phyloP scores from a whole-genome alignment of 2,329 filamentous ascomycete species.

The Hyphodiscus sp. region DNA sequence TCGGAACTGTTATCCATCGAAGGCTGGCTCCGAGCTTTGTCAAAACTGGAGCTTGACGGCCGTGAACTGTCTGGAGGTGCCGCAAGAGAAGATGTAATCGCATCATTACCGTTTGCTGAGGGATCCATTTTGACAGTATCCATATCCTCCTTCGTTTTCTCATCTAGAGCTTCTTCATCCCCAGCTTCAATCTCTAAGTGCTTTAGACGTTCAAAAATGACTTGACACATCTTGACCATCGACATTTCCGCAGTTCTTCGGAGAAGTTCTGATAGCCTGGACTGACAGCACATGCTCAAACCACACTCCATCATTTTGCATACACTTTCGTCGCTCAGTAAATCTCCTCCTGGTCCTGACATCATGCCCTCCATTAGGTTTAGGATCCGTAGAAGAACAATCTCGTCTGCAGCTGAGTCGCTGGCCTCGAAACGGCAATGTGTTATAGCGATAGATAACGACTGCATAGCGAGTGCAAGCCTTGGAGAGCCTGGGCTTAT shows the following conservation, averaged over 20 bases:
- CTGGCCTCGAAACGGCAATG: slow-evolving; percentile 97
- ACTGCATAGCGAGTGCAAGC: slow-evolving; percentile 87
- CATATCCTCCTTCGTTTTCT: slow-evolving; percentile 60
- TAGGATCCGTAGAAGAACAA: slow-evolving; percentile 87
- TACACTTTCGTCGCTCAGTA: slow-evolving; percentile 95
- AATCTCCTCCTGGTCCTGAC: slow-evolving; percentile 82
- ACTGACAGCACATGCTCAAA: slow-evolving; percentile 93
- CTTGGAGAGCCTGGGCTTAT: slow-evolving; percentile 79
- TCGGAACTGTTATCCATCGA: slow-evolving; percentile 23
- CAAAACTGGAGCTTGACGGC: slow-evolving; percentile 37
- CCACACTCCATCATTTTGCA: slow-evolving; percentile 99
- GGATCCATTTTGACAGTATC: slow-evolving; percentile 81
- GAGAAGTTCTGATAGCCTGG: slow-evolving; percentile 82
- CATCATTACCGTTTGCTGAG: slow-evolving; percentile 57
- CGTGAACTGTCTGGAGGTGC: slow-evolving; percentile 32
- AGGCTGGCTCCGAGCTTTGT: slow-evolving; percentile 27
- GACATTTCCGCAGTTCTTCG: slow-evolving; percentile 89
- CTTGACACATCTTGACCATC: slow-evolving; percentile 99
- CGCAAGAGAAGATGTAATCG: slow-evolving; percentile 47
- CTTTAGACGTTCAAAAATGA: slow-evolving; percentile 91
- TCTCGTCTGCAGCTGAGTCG: slow-evolving; percentile 89
- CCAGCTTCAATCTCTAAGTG: slow-evolving; percentile 73
- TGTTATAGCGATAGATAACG: slow-evolving; percentile 88
- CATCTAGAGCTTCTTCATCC: slow-evolving; percentile 59
- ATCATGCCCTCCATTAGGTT: slow-evolving; percentile 99